Evolutionary conservation across 495 filamentous ascomycete species (phyloP).

Genomic region (Pseudomonodictys pantanalensis): DNA sequence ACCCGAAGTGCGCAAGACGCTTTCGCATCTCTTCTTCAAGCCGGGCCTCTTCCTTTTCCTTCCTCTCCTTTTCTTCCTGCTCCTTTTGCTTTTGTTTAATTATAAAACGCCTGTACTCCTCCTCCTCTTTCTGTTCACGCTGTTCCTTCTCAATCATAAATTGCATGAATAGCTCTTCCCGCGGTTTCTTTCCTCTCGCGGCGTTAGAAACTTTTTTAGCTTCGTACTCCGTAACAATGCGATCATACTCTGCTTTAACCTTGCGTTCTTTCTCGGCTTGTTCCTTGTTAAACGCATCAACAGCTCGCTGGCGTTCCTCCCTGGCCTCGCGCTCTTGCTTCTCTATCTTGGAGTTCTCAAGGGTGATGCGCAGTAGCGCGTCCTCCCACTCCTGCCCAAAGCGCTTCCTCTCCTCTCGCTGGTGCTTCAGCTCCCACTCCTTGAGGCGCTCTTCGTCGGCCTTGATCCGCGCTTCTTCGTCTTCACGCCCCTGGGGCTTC

Average conservation of each 20-base stretch:
- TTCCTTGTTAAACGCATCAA: slow-evolving; percentile 29
- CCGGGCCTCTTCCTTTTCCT: slow-evolving; percentile 30
- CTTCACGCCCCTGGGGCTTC: slow-evolving; percentile 14
- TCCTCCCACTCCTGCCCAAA: slow-evolving; percentile 21
- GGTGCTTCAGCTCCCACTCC: slow-evolving; percentile 26
- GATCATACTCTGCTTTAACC: slow-evolving; percentile 28
- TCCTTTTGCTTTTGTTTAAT: slow-evolving; percentile 38
- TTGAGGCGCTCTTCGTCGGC: slow-evolving; percentile 20
- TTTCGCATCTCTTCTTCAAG: slow-evolving; percentile 33
- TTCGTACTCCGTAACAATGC: slow-evolving; percentile 36
- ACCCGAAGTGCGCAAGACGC: slow-evolving; percentile 37
- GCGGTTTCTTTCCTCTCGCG: slow-evolving; percentile 27
- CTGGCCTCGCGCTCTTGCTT: slow-evolving; percentile 26
- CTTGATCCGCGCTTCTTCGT: slow-evolving; percentile 24
- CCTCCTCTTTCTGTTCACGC: slow-evolving; percentile 38
- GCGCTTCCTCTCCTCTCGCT: slow-evolving; percentile 15
- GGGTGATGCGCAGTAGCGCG: slow-evolving; percentile 25
- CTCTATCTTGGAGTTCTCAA: slow-evolving; percentile 29
- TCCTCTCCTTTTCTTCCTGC: slow-evolving; percentile 39
- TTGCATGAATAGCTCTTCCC: slow-evolving; percentile 33
- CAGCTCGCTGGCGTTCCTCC: slow-evolving; percentile 26
- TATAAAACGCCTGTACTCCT: slow-evolving; percentile 35
- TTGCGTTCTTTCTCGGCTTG: slow-evolving; percentile 31
- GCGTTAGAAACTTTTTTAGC: slow-evolving; percentile 35
- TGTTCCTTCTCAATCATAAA: slow-evolving; percentile 35